Evolutionary conservation across 1,284 basidiomycete genomes (phyloP), one percentile per base, ranked within the genome.

Genomic region (Peniophora sp.): DNA sequence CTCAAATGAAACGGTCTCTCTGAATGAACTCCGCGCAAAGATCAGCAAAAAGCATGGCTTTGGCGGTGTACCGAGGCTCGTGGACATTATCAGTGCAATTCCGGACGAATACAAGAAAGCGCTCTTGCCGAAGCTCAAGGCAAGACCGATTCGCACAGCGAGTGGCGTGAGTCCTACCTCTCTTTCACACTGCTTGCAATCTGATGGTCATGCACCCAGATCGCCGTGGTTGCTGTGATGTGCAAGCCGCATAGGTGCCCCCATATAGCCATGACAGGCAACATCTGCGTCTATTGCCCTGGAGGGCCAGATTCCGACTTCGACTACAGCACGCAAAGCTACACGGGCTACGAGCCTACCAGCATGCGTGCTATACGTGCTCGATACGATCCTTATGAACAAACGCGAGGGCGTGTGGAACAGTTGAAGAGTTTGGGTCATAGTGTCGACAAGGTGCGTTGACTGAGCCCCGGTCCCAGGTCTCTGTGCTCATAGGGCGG

Each of bases 191-290:
- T 23, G 43, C 9, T 17, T 15, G 23, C n/a, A 22, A 24, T n/a
- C 17, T 43, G 18, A 43, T 18, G 18, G 34, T 18, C n/a, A n/a
- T 43, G 41, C 43, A 17, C 3, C 11, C 46, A 92, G 90, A 96
- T 97, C 53, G 97, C 97, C 1, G 97, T 99, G 15, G 97, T 99
- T 3, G 97, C 97, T 3, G 96, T 99, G 36, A 99, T 99, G 97
- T 97, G 95, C 76, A 99, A 99, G 66, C 97, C 97, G 2, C 97
- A 99, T 75, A 82, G 97, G 48, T 99, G 97, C 74, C 97, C 97
- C 3, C 97, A 99, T 70, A 99, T 99, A 53, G 97, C 97, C 5
- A 96, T 99, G 88, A 99, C 97, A 0, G 97, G 97, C n/a, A 98
- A 99, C 64, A 98, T 99, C 49, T 99, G 97, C 70, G 96, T 99